Conservation (phyloP, 192 early-diverging fungal genomes). For the Coemansia sp. region DNA sequence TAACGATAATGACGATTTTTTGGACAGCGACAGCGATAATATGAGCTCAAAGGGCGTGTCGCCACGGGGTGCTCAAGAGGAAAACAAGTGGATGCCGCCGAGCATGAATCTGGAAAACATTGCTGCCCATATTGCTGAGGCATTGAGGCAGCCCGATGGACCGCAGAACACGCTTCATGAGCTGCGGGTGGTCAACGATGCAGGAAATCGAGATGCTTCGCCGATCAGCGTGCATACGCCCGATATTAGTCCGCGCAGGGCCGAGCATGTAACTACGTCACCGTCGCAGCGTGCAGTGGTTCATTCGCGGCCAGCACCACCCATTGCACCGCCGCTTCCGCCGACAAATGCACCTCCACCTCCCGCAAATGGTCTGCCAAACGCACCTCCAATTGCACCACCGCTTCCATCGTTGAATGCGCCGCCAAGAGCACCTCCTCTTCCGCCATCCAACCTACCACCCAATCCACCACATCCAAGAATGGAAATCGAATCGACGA, state of each 20-base stretch:
- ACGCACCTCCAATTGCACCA: too few relatives aligned
- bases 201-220: not conserved
- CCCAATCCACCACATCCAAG: not conserved
- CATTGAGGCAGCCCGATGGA: constrained; percentile 19
- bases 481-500: not conserved
- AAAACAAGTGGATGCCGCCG: constrained; percentile 17
- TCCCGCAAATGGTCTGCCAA: too few relatives aligned
- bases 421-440: too few relatives aligned
- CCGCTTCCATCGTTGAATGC: too few relatives aligned
- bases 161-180: constrained; percentile 6
- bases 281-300: constrained; percentile 24
- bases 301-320: not conserved
- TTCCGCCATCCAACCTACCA: not conserved
- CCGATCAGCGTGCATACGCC: constrained; percentile 16
- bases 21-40: constrained; percentile 43
- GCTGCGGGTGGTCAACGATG: not conserved
- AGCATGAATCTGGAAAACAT: constrained; percentile 39
- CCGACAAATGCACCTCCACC: too few relatives aligned
- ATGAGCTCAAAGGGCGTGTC: constrained; percentile 10
- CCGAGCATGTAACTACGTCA: constrained; percentile 20
- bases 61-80: not conserved
- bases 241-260: constrained; percentile 27
- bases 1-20: constrained; percentile 25
- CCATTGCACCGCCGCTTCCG: too few relatives aligned
- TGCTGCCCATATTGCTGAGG: constrained; percentile 38